These are phyloP conservation scores for Caloboletus firmus DNA, from an alignment of 1,284 basidiomycete species.

Conservation along the genomic window DNA sequence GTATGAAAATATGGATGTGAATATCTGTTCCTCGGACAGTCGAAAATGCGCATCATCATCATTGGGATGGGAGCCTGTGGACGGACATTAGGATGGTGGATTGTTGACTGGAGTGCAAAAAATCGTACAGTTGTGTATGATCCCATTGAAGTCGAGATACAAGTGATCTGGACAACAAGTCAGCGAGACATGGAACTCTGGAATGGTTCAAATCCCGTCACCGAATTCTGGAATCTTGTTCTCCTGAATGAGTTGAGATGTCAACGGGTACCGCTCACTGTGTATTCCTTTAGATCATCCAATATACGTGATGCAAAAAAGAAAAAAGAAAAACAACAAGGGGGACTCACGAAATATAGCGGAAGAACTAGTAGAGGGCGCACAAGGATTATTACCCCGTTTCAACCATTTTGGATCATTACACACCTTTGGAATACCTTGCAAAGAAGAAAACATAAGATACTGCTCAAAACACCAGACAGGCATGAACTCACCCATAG, in stretches of 20 bases:
- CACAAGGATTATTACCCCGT: conserved; percentile 8
- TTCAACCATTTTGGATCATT: conserved; percentile 40
- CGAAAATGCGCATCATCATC: conserved; percentile 96
- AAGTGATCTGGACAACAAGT: conserved; percentile 63
- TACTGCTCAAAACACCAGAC: not conserved
- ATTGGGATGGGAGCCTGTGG: conserved; percentile 84
- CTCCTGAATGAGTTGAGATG: conserved; percentile 95
- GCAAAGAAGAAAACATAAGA: conserved; percentile 2
- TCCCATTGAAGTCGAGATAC: conserved; percentile 97
- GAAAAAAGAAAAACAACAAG: too few species aligned
- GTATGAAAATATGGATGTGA: conserved; percentile 95
- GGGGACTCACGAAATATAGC: conserved; percentile 73
- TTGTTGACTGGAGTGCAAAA: not conserved
- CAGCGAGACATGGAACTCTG: conserved; percentile 6
- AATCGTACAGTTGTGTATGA: conserved; percentile 92
- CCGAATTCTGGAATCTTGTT: conserved; percentile 96
- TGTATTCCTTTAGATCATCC: conserved; percentile 13
- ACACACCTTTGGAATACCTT: conserved; percentile 63
- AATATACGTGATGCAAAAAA: not conserved
- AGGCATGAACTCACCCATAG: conserved; percentile 25
- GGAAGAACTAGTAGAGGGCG: conserved; percentile 56
- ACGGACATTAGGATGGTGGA: not conserved
- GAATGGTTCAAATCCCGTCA: conserved; percentile 32
- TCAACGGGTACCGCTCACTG: conserved; percentile 96
- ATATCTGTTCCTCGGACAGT: conserved; percentile 94